phyloP scores from a whole-genome alignment of 1,284 basidiomycete genomes.

The Boletus semigastroideus region DNA sequence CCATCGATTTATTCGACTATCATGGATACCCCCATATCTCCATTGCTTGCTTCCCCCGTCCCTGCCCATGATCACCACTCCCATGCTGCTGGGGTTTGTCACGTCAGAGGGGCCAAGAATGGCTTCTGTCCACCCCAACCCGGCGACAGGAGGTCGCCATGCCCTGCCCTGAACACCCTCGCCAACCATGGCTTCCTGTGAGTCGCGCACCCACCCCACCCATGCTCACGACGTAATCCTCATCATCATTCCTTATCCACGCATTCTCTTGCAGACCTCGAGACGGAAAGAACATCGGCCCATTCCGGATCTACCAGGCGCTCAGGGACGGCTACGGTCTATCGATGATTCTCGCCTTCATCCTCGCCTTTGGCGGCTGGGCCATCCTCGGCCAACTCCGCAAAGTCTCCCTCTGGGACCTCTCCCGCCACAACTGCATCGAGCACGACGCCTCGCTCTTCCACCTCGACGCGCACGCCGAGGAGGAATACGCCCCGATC shows the following conservation, averaged over 20 bases:
- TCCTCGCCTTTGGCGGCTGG: slow-evolving; percentile 33
- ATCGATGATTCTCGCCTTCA: slow-evolving; percentile 32
- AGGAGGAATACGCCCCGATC: slow-evolving; percentile 33
- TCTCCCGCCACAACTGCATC: slow-evolving; percentile 45
- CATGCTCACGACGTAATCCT: background rate
- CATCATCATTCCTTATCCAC: background rate
- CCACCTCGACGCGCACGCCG: slow-evolving; percentile 35
- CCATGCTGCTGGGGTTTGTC: slow-evolving; percentile 21
- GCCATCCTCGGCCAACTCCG: slow-evolving; percentile 30
- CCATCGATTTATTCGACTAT: background rate
- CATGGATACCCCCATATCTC: slow-evolving; percentile 10
- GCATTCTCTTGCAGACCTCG: slow-evolving; percentile 30
- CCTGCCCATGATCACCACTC: slow-evolving; percentile 25
- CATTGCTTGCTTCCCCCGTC: slow-evolving; percentile 13
- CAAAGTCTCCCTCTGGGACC: slow-evolving; percentile 38
- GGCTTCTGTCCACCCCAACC: slow-evolving; percentile 28
- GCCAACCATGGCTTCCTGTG: slow-evolving; percentile 47
- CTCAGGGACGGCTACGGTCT: slow-evolving; percentile 38
- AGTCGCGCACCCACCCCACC: slow-evolving; percentile 8
- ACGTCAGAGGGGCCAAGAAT: slow-evolving; percentile 19
- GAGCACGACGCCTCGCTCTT: slow-evolving; percentile 34
- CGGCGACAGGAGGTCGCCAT: slow-evolving; percentile 41
- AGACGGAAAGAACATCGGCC: slow-evolving; percentile 32
- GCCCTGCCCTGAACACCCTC: slow-evolving; percentile 49
- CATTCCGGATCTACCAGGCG: slow-evolving; percentile 28